phyloP scores from a whole-genome alignment of 768 basidiomycete species.

The Termitomyces bulborhizus region DNA sequence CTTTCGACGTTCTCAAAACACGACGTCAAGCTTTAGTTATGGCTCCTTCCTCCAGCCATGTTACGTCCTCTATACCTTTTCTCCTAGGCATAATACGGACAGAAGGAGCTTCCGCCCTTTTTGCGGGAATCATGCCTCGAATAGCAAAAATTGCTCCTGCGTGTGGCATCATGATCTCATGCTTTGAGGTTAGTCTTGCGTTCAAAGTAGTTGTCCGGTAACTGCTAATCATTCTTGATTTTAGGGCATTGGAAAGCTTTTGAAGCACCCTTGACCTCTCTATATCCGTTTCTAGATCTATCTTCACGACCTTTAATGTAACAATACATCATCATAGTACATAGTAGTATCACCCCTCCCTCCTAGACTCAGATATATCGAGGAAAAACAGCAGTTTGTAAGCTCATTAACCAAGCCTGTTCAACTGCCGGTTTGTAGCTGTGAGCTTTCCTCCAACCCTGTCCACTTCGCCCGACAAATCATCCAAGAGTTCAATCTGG shows the following conservation, averaged over 20 bases:
- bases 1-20: constrained; percentile 97
- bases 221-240: constrained; percentile 5
- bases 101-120: constrained; percentile 76
- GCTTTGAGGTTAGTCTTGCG: constrained; percentile 67
- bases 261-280: constrained; percentile 29
- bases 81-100: constrained; percentile 63
- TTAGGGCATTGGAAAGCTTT: constrained; percentile 54
- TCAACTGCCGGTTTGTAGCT: constrained; percentile 77
- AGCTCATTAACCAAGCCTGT: constrained; percentile 52
- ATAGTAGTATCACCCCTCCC: constrained; percentile 2
- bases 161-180: constrained; percentile 97
- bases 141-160: constrained; percentile 96
- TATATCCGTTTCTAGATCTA: constrained; percentile 12
- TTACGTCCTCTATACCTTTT: constrained; percentile 55
- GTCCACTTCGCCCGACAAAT: constrained; percentile 72
- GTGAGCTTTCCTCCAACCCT: constrained; percentile 71
- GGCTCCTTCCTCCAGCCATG: constrained; percentile 37
- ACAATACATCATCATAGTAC: constrained; percentile 11
- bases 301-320: constrained; percentile 11
- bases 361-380: constrained; percentile 1
- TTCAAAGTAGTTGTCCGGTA: not conserved
- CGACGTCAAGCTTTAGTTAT: constrained; percentile 81
- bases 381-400: not conserved
- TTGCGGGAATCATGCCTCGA: constrained; percentile 80
- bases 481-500: constrained; percentile 86